phyloP scores from a whole-genome alignment of 768 basidiomycete genomes.

The Pulveroboletus frians region DNA sequence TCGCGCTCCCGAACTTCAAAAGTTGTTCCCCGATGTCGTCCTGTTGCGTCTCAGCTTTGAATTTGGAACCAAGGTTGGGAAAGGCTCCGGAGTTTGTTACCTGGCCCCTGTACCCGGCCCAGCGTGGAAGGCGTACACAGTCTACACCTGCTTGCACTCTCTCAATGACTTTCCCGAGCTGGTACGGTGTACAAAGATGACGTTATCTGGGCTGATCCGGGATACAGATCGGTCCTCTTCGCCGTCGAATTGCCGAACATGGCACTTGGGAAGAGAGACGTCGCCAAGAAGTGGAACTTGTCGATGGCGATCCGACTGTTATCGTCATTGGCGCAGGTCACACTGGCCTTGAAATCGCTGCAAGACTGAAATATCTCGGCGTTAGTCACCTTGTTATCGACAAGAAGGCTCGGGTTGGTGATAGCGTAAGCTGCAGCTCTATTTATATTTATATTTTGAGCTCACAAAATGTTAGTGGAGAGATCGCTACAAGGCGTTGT shows the following conservation, averaged over 20 bases:
- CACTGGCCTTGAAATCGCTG: slow-evolving; percentile 59
- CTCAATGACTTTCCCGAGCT: slow-evolving; percentile 54
- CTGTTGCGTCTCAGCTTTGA: slow-evolving; percentile 54
- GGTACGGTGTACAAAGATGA: slow-evolving; percentile 9
- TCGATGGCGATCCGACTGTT: slow-evolving; percentile 49
- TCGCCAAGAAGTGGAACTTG: slow-evolving; percentile 40
- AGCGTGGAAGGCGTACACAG: slow-evolving; percentile 54
- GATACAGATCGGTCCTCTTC: slow-evolving; percentile 34
- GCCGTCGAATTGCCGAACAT: slow-evolving; percentile 42
- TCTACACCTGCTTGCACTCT: slow-evolving; percentile 58
- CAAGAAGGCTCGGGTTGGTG: slow-evolving; percentile 46
- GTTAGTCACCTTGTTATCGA: slow-evolving; percentile 56
- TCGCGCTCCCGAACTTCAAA: slow-evolving; percentile 30
- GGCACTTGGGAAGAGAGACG: slow-evolving; percentile 52
- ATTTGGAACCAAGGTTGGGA: slow-evolving; percentile 47
- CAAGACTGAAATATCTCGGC: slow-evolving; percentile 57
- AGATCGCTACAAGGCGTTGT: slow-evolving; percentile 53
- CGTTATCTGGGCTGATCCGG: not conserved
- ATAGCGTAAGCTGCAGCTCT: slow-evolving; percentile 27
- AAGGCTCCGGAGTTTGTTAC: slow-evolving; percentile 48
- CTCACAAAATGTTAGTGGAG: slow-evolving; percentile 38
- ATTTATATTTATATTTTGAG: not conserved
- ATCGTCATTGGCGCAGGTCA: slow-evolving; percentile 65
- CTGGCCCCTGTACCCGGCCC: slow-evolving; percentile 42
- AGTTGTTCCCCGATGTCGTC: slow-evolving; percentile 47